Conservation (phyloP, 2,329 filamentous ascomycete species). For the Fusarium sp. region DNA sequence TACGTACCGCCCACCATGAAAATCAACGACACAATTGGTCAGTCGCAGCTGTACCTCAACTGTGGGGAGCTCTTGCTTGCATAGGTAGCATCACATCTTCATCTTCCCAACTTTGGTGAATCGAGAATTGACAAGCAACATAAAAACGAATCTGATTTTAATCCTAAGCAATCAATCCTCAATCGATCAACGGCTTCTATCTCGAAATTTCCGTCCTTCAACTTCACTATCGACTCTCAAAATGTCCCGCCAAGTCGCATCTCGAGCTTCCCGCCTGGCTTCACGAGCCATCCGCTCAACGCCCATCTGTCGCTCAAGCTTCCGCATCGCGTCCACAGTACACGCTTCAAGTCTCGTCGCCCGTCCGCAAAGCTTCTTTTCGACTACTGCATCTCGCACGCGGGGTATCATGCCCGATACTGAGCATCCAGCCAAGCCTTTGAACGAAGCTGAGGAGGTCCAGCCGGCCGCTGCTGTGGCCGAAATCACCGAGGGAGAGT, state of each 20-base stretch:
- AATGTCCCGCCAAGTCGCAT: conserved; percentile 49
- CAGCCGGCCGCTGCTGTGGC: conserved; percentile 58
- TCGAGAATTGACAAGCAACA: conserved; percentile 19
- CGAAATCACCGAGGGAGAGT: conserved; percentile 74
- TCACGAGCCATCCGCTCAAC: conserved; percentile 47
- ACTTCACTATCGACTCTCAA: conserved; percentile 10
- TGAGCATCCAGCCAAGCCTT: conserved; percentile 60
- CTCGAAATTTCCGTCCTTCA: neutral
- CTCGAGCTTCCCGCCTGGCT: conserved; percentile 52
- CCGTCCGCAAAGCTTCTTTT: conserved; percentile 44
- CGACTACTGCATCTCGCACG: conserved; percentile 41
- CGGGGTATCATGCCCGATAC: conserved; percentile 69
- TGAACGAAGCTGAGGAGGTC: conserved; percentile 51
- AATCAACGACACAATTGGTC: conserved; percentile 24
- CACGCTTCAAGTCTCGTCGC: conserved; percentile 3
- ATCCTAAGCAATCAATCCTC: neutral
- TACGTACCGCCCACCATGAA: conserved; percentile 33
- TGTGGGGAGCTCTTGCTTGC: conserved; percentile 26
- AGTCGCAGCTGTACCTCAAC: conserved; percentile 19
- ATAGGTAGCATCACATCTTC: conserved; percentile 16
- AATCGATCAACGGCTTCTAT: neutral
- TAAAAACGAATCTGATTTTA: neutral
- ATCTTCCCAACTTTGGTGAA: conserved; percentile 3
- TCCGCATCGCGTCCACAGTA: conserved; percentile 28
- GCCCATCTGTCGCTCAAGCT: conserved; percentile 35